Evolutionary conservation across 208 protist species (phyloP), one percentile per base, ranked within the genome.

Genomic region (Balamuthia mandrillaris): DNA sequence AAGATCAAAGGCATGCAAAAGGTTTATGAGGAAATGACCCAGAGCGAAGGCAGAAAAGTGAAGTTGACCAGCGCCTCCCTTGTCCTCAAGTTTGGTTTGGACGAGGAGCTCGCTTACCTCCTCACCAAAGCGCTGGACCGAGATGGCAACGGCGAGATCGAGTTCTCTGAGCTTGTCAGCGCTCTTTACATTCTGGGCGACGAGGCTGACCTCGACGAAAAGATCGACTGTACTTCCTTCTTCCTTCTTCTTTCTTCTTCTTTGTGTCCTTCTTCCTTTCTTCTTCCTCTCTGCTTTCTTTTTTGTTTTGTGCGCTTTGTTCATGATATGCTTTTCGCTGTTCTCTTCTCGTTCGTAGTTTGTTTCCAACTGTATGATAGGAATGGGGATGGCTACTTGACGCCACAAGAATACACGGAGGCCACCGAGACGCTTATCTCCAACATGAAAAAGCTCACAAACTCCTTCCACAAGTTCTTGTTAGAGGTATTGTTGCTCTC

Each of bases 1-100:
- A n/a, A 52, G 41, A 47, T 77, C 3, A 77, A 77, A 52, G 66
- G 52, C 66, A 21, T 77, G 66, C 41, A 77, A n/a, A 77, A 77
- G 66, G 52, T 44, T 7, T 77, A 35, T 52, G 7, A 37, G 16
- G 66, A 77, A n/a, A 77, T 77, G 66, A 77, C 66, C 2, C 66
- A 77, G 9, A 77, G 41, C 7, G 27, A 77, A 3, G 66, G 66
- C 3, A 16, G 29, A 3, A n/a, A 33, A n/a, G 45, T 56, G 41
- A 77, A 77, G 24, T 44, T 77, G 24, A 77, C 66, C 5, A 77
- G 66, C 45, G 66, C 66, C 37, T 54, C 41, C 41, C 66, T 77
- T 52, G 66, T 44, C 4, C 45, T 77, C 39, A 52, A 77, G 66
- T 31, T 77, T 56, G 24, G 45, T 3, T 3, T 77, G 6, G 66